Evolutionary conservation across 2,329 filamentous ascomycete genomes (phyloP).

Genomic region (Aureobasidium lini): DNA sequence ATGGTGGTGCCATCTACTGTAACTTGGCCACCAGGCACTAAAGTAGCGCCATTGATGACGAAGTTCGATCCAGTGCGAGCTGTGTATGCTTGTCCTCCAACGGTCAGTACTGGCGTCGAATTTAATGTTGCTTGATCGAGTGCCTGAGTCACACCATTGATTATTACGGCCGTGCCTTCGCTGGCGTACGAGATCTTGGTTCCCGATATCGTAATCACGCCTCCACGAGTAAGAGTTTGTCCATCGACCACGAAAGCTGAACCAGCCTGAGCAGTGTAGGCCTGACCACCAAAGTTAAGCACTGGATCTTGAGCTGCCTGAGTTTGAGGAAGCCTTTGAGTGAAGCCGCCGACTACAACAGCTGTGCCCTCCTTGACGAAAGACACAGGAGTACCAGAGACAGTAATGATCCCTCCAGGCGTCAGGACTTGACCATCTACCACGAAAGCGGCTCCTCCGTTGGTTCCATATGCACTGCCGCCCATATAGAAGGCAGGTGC

Average conservation of each 20-base stretch:
- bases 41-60: constrained; percentile 18
- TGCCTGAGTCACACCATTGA: constrained; percentile 21
- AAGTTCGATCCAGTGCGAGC: constrained; percentile 27
- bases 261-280: constrained; percentile 24
- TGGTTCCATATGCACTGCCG: constrained; percentile 24
- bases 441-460: constrained; percentile 28
- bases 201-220: constrained; percentile 18
- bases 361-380: constrained; percentile 18
- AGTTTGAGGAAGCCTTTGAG: constrained; percentile 14
- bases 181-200: constrained; percentile 21
- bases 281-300: constrained; percentile 20
- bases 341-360: constrained; percentile 23
- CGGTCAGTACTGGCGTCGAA: constrained; percentile 16
- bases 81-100: constrained; percentile 24
- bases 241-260: constrained; percentile 25
- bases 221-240: constrained; percentile 20
- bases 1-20: constrained; percentile 21
- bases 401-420: constrained; percentile 20
- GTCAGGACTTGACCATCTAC: constrained; percentile 20
- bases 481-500: constrained; percentile 22
- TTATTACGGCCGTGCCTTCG: constrained; percentile 19
- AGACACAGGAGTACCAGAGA: constrained; percentile 21
- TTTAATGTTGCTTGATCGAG: not conserved
- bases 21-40: constrained; percentile 21
- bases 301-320: not conserved